Conservation (phyloP, 345 rosid species). For the Bruguiera sexangula region DNA sequence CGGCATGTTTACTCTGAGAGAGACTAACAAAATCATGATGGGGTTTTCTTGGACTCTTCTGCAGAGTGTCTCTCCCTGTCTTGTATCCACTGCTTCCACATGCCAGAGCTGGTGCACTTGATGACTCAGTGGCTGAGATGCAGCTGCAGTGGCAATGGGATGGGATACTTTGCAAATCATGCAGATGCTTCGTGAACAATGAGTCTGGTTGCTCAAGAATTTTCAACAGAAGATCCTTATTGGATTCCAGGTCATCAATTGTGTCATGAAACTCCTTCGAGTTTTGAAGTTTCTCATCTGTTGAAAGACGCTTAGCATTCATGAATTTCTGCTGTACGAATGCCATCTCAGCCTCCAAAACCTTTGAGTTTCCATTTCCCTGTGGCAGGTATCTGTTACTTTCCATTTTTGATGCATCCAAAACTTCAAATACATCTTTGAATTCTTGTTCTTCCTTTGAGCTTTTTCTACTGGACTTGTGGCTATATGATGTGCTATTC, state of each 20-base stretch:
- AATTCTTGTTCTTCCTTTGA: slow-evolving; percentile 78
- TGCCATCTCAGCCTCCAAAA: slow-evolving; percentile 62
- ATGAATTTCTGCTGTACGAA: slow-evolving; percentile 69
- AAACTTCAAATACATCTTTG: slow-evolving; percentile 95
- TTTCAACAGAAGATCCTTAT: slow-evolving; percentile 72
- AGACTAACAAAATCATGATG: slow-evolving; percentile 29
- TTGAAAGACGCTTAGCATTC: slow-evolving; percentile 74
- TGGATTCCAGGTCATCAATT: slow-evolving; percentile 77
- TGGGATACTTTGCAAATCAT: slow-evolving; percentile 52
- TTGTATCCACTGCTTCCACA: slow-evolving; percentile 32
- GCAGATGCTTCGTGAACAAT: slow-evolving; percentile 72
- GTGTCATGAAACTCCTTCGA: slow-evolving; percentile 78
- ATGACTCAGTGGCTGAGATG: slow-evolving; percentile 37
- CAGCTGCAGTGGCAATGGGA: slow-evolving; percentile 44
- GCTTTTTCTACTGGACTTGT: slow-evolving; percentile 56
- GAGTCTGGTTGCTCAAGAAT: slow-evolving; percentile 90
- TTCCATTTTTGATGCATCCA: slow-evolving; percentile 54
- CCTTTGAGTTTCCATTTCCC: slow-evolving; percentile 34
- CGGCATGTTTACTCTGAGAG: slow-evolving; percentile 29
- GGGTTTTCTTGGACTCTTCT: slow-evolving; percentile 29
- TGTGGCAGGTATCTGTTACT: slow-evolving; percentile 31
- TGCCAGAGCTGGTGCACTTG: slow-evolving; percentile 26
- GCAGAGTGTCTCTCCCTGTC: slow-evolving; percentile 35
- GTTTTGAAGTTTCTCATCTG: slow-evolving; percentile 64
- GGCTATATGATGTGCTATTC: slow-evolving; percentile 40